Evolutionary conservation across 2,329 filamentous ascomycete species (phyloP).

Genomic region (Xylaria sp.): DNA sequence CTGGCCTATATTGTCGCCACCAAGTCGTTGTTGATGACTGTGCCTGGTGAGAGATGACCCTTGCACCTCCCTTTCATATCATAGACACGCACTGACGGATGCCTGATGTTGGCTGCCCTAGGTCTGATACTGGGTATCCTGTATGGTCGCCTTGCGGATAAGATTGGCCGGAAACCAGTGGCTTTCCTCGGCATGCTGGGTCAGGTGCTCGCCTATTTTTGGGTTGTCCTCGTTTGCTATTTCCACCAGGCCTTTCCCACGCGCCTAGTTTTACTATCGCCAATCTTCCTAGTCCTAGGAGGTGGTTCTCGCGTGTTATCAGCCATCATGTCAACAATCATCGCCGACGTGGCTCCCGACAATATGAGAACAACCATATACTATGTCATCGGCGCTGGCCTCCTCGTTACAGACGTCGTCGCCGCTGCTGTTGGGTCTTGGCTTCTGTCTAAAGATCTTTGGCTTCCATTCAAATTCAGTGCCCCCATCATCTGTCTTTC

Average conservation of each 20-base stretch:
- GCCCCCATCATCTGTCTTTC: neutral
- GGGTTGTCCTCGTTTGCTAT: conserved; percentile 7
- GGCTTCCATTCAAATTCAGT: conserved; percentile 14
- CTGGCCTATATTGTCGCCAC: neutral
- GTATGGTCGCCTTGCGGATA: conserved; percentile 12
- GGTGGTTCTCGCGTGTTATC: conserved; percentile 12
- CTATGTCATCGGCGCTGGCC: conserved; percentile 8
- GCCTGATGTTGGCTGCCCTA: neutral
- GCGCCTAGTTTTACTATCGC: conserved; percentile 9
- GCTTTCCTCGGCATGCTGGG: conserved; percentile 11
- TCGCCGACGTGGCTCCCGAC: conserved; percentile 10
- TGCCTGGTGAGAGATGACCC: neutral
- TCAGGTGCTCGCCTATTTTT: conserved; percentile 9
- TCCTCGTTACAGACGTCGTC: conserved; percentile 8
- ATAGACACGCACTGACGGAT: neutral
- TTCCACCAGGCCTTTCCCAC: conserved; percentile 9
- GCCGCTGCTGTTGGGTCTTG: conserved; percentile 11
- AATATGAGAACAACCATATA: conserved; percentile 13
- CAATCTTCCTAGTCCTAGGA: conserved; percentile 4
- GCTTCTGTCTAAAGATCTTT: conserved; percentile 9
- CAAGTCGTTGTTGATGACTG: conserved; percentile 10
- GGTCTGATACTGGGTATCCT: conserved; percentile 5
- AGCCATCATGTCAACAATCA: conserved; percentile 6
- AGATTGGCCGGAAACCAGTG: conserved; percentile 8
- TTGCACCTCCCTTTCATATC: neutral